These are phyloP conservation scores for Thymus quinquecostatus DNA, from an alignment of 257 asterid genomes.

Conservation along the genomic window DNA sequence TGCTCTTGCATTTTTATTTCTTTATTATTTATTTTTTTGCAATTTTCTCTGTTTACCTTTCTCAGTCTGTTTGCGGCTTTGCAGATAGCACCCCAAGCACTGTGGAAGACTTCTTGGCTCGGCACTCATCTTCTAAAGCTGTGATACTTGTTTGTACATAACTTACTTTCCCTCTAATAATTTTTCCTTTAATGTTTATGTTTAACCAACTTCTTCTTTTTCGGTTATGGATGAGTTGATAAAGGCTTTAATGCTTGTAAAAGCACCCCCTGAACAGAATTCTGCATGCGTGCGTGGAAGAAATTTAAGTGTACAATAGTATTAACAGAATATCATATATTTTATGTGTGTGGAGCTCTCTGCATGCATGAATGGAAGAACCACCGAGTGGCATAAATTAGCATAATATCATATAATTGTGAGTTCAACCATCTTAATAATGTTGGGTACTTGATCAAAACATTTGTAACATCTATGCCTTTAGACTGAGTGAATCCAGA, in stretches of 20 bases:
- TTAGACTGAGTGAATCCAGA: not conserved
- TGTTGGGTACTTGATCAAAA: conserved; percentile 15
- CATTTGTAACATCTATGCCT: not conserved
- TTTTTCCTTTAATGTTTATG: conserved; percentile 15
- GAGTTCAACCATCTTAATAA: not conserved
- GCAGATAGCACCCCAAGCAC: conserved; percentile 64
- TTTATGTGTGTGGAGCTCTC: conserved; percentile 16
- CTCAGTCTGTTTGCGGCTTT: conserved; percentile 32
- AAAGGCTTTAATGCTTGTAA: not conserved
- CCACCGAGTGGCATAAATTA: not conserved
- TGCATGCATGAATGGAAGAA: conserved; percentile 20
- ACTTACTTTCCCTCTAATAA: conserved; percentile 44
- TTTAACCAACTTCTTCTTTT: conserved; percentile 14
- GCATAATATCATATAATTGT: not conserved
- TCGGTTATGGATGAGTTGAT: conserved; percentile 19
- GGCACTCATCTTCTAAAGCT: conserved; percentile 70
- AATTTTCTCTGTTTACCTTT: conserved; percentile 8
- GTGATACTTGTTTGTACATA: conserved; percentile 98
- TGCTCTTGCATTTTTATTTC: not conserved
- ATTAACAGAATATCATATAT: conserved; percentile 5
- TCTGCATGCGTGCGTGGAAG: conserved; percentile 15
- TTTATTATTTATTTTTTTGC: not conserved
- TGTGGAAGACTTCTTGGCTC: conserved; percentile 57
- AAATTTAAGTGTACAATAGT: conserved; percentile 18
- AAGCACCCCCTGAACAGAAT: conserved; percentile 22